Percentiles rank a stretch among this genome's conserved stretches.
These are phyloP conservation scores for Colletotrichum orchidophilum DNA, from an alignment of 2,329 filamentous ascomycete genomes.

Conservation along the genomic window DNA sequence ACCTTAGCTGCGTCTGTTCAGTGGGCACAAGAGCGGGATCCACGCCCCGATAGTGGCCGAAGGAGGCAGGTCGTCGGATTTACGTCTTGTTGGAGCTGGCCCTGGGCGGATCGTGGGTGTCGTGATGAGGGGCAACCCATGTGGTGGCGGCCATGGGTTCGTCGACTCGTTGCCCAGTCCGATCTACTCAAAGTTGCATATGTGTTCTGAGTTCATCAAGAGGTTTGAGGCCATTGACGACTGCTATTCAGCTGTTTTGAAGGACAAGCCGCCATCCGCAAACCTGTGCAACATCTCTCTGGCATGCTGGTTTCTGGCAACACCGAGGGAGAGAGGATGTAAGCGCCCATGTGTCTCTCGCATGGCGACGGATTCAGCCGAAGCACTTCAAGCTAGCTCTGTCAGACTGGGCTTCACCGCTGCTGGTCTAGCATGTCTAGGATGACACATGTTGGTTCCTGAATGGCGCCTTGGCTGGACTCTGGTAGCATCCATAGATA, in stretches of 20 bases:
- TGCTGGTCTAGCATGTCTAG: neutral
- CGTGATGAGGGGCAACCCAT: neutral
- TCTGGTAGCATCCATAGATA: neutral
- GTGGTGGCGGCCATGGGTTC: neutral
- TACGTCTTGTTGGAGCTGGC: neutral
- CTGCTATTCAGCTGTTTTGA: neutral
- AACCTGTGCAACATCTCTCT: neutral
- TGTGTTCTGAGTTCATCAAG: neutral
- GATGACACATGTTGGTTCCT: conserved; percentile 2
- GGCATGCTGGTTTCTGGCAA: neutral
- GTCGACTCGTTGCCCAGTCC: neutral
- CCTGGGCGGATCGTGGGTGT: neutral
- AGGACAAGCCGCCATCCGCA: neutral
- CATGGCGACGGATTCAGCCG: neutral
- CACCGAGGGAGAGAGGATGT: neutral
- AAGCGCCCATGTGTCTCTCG: neutral
- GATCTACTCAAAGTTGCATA: neutral
- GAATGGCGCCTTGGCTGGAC: conserved; percentile 5
- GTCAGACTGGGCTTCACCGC: neutral
- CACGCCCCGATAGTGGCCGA: conserved; percentile 1
- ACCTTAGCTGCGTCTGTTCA: conserved; percentile 22
- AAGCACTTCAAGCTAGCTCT: neutral
- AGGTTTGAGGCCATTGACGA: neutral
- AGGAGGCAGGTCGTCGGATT: conserved; percentile 19
- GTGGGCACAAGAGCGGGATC: conserved; percentile 20